These are phyloP conservation scores for Acidomyces sp. DNA, from an alignment of 495 filamentous ascomycete species.

Conservation along the genomic window DNA sequence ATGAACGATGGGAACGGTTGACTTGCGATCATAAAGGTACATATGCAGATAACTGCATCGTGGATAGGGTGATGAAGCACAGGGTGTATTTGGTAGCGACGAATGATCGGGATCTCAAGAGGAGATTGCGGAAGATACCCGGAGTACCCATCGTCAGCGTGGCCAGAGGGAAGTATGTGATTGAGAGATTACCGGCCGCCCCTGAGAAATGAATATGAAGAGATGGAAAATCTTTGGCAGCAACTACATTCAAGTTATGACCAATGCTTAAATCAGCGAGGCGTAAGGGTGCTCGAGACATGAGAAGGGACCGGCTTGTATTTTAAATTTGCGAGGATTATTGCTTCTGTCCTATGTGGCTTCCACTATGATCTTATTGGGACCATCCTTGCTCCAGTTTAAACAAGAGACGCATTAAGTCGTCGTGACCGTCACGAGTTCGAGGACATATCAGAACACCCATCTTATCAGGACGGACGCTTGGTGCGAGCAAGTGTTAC, in stretches of 20 bases:
- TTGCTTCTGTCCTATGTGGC: background rate
- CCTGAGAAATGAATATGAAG: slow-evolving; percentile 13
- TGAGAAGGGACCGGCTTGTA: too few species aligned
- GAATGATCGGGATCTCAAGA: slow-evolving; percentile 72
- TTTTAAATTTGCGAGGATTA: background rate
- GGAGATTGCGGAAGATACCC: slow-evolving; percentile 69
- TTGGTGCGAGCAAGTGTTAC: too few species aligned
- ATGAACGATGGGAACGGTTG: slow-evolving; percentile 74
- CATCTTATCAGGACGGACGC: too few species aligned
- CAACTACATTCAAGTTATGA: too few species aligned
- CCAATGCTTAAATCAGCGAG: too few species aligned
- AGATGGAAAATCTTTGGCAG: too few species aligned
- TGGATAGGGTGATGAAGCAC: slow-evolving; percentile 69
- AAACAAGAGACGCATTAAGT: too few species aligned
- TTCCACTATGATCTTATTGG: background rate
- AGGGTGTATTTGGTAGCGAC: slow-evolving; percentile 81
- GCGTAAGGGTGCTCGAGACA: too few species aligned
- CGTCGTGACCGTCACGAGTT: too few species aligned
- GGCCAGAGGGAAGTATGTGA: slow-evolving; percentile 73
- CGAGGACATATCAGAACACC: too few species aligned
- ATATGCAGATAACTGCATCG: slow-evolving; percentile 93
- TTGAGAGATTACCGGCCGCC: slow-evolving; percentile 46
- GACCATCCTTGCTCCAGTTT: background rate
- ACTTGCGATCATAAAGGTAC: slow-evolving; percentile 79
- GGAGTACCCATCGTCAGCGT: slow-evolving; percentile 60